Percentiles rank a stretch among this genome's conserved stretches.
phyloP scores from a whole-genome alignment of 257 asterid genomes.

The Solanum pinnatisectum region DNA sequence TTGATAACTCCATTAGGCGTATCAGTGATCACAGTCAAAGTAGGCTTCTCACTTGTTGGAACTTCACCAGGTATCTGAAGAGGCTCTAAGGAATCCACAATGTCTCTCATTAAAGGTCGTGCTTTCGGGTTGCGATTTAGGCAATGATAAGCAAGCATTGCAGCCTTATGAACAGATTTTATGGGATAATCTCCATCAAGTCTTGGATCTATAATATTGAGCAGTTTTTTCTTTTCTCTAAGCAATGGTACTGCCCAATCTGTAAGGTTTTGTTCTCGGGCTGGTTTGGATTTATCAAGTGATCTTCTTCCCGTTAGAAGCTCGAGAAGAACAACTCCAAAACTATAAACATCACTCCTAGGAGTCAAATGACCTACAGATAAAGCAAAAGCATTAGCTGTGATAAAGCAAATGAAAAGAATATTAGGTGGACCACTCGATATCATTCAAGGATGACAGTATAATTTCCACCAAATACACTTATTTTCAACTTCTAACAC shows the following conservation, averaged over 20 bases:
- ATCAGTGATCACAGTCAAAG: conserved; percentile 34
- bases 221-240: conserved; percentile 65
- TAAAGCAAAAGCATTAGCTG: not conserved
- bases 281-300: conserved; percentile 63
- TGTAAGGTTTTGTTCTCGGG: conserved; percentile 70
- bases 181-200: conserved; percentile 68
- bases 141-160: conserved; percentile 87
- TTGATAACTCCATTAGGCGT: conserved; percentile 8
- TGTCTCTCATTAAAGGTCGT: conserved; percentile 83
- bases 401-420: not conserved
- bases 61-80: conserved; percentile 41
- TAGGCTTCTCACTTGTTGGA: conserved; percentile 19
- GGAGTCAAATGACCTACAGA: conserved; percentile 66
- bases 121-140: conserved; percentile 81
- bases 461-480: not conserved
- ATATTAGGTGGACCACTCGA: not conserved
- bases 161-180: conserved; percentile 71
- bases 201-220: conserved; percentile 72
- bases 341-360: conserved; percentile 86
- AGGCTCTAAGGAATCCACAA: conserved; percentile 83
- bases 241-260: conserved; percentile 93
- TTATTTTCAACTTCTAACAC: not conserved
- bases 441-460: not conserved
- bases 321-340: conserved; percentile 83
- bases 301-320: conserved; percentile 80